Conservation (phyloP, 306 rosid species). For the Alnus glutinosa region DNA sequence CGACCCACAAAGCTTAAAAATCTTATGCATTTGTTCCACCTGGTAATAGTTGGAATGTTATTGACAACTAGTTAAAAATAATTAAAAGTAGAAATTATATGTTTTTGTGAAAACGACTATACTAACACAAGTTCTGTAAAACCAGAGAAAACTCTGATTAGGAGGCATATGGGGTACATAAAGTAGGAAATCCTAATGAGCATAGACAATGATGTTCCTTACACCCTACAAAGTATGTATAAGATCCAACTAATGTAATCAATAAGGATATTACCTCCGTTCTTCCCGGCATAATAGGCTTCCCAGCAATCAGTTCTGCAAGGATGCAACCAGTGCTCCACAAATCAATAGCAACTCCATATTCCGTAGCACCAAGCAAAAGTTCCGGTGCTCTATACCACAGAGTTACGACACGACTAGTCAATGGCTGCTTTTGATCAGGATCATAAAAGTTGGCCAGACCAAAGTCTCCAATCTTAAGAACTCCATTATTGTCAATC, state of each 20-base stretch:
- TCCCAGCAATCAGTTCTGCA: conserved; percentile 78
- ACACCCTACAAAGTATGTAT: not conserved
- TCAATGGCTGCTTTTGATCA: conserved; percentile 60
- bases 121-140: not conserved
- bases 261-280: conserved; percentile 66
- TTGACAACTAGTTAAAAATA: conserved; percentile 6
- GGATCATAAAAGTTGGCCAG: conserved; percentile 72
- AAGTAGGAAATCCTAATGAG: not conserved
- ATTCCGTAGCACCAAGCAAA: conserved; percentile 80
- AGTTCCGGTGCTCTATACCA: conserved; percentile 98
- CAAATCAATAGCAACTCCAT: conserved; percentile 74
- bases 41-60: conserved; percentile 23
- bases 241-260: not conserved
- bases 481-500: conserved; percentile 67
- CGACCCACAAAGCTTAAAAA: conserved; percentile 93
- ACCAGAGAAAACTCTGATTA: not conserved
- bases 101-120: not conserved
- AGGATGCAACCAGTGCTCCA: conserved; percentile 96
- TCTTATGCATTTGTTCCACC: conserved; percentile 99
- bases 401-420: conserved; percentile 90
- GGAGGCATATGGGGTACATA: not conserved
- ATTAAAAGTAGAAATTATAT: not conserved
- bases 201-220: not conserved
- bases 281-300: conserved; percentile 96
- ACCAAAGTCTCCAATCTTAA: conserved; percentile 95